Conservation (phyloP, 495 filamentous ascomycete species). For the Aspergillus coremiiformis region DNA sequence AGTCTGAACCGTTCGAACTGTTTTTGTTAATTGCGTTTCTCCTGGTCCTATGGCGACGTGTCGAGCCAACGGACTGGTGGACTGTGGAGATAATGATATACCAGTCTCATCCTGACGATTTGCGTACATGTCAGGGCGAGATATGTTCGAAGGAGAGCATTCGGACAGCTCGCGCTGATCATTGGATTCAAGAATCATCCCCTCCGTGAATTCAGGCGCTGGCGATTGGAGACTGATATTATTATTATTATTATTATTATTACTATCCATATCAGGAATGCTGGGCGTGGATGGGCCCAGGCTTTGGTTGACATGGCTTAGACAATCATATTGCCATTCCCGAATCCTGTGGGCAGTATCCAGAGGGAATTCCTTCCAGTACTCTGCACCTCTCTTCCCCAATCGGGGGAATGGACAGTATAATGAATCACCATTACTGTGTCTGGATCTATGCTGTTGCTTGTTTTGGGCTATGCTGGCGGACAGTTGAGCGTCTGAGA, state of each 20-base stretch:
- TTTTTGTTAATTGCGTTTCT: neutral
- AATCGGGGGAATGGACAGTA: constrained; percentile 22
- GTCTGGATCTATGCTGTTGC: neutral
- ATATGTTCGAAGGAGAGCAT: neutral
- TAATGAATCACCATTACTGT: neutral
- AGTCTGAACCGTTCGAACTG: neutral
- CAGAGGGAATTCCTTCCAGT: constrained; percentile 33
- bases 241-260: no score
- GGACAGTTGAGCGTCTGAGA: constrained; percentile 26
- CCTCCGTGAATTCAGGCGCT: neutral
- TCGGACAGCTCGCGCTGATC: neutral
- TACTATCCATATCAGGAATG: no score
- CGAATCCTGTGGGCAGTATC: constrained; percentile 26
- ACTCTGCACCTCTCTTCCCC: constrained; percentile 27
- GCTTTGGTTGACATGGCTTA: neutral
- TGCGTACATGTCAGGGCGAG: neutral
- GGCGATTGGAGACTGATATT: neutral
- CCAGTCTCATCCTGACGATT: neutral
- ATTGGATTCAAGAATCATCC: neutral
- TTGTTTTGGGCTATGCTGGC: constrained; percentile 6
- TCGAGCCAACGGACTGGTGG: neutral
- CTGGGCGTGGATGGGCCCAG: neutral
- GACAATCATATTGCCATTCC: constrained; percentile 30
- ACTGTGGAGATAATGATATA: neutral
- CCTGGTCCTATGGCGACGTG: neutral